Evolutionary conservation across 225 moss, liverwort and hornwort species (phyloP).

Genomic region (Ulota crispa): DNA sequence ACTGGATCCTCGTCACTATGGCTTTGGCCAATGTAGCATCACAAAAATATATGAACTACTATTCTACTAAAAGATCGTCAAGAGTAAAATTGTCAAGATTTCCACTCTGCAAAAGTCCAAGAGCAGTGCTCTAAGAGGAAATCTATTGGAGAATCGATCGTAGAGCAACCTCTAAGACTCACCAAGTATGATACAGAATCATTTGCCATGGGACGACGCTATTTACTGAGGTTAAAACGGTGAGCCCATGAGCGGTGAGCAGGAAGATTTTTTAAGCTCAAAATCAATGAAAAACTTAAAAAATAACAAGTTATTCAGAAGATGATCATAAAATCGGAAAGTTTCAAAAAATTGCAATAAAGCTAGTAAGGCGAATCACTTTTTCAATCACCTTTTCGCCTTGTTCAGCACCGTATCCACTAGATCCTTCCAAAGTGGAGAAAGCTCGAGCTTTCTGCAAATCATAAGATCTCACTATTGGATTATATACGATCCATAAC

Average conservation of each 20-base stretch:
- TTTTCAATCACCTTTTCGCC: slow-evolving; percentile 68
- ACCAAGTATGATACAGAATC: slow-evolving; percentile 94
- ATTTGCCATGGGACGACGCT: slow-evolving; percentile 62
- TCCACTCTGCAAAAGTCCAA: slow-evolving; percentile 1
- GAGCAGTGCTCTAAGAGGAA: too few relatives aligned
- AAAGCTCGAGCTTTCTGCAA: slow-evolving; percentile 82
- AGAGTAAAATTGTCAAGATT: neutral
- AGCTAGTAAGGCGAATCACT: too few relatives aligned
- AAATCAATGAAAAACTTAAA: too few relatives aligned
- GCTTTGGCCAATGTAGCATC: too few relatives aligned
- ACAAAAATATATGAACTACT: too few relatives aligned
- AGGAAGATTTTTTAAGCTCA: too few relatives aligned
- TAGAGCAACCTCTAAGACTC: slow-evolving; percentile 5
- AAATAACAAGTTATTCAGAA: too few relatives aligned
- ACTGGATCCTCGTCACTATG: neutral
- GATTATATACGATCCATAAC: neutral
- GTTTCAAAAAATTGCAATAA: too few relatives aligned
- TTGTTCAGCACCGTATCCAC: slow-evolving; percentile 97
- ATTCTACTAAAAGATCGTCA: neutral
- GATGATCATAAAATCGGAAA: too few relatives aligned
- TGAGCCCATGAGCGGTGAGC: too few relatives aligned
- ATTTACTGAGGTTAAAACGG: too few relatives aligned
- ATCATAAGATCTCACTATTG: neutral
- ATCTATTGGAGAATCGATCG: too few relatives aligned
- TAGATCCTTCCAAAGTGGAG: slow-evolving; percentile 85